Evolutionary conservation across 1,284 basidiomycete genomes (phyloP), one percentile per base, ranked within the genome.

Genomic region (Boletellus dicymbophilus): DNA sequence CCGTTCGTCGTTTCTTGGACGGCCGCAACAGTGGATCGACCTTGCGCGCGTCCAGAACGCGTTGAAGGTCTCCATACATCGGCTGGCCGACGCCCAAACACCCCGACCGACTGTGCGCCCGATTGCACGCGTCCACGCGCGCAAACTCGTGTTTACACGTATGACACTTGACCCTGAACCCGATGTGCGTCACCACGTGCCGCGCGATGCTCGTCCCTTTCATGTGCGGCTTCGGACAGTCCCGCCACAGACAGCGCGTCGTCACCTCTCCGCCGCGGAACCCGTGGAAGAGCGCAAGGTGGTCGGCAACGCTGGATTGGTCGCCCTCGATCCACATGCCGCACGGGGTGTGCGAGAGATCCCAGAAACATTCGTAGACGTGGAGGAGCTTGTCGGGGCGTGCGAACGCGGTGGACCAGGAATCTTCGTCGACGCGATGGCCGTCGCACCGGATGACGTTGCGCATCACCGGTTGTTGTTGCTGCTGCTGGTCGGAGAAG

Each of bases 131-230:
- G 42, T 66, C 64, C 55, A 61, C 66, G 30, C 64, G 57, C 31
- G 66, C 65, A 52, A 69, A 66, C 49, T 67, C 65, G 47, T 56
- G 65, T 52, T 55, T 64, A 54, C 66, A 66, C 20, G 63, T 56
- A 39, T 55, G 49, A 21, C 68, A 66, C 41, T 66, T 66, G 27
- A 70, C 59, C 26, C 68, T 44, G 18, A 60, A 70, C 1, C 67
- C 62, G 15, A 66, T 52, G 23, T 66, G 64, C 31, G 64, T 66
- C 41, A 66, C 61, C 44, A 66, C 66, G 27, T 66, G 68, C 3
- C 68, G 63, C 7, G 68, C 64, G 18, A 66, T 69, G 21, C 66
- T 67, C 44, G 67, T 66, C 13, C 64, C 64, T 42, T 70, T 66
- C 64, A 70, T 66, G 3, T 66, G 55, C 18, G 55, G 54, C 23